phyloP scores from a whole-genome alignment of 805 yeast species.

The Isabelozyma gotoi region DNA sequence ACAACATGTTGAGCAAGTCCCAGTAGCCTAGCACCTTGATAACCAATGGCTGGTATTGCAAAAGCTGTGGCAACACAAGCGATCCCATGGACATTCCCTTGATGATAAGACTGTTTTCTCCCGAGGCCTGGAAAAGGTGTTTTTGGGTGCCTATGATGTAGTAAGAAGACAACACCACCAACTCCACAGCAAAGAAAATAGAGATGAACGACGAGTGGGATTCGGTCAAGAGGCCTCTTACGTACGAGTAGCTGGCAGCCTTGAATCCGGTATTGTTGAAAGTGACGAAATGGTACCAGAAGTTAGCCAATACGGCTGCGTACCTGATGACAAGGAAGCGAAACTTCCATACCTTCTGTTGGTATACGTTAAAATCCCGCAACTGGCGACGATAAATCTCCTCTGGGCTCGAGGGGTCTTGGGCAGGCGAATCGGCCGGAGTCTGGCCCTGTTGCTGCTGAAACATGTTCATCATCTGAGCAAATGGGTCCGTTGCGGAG shows the following conservation, averaged over 20 bases:
- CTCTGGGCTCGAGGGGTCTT: conserved; percentile 8
- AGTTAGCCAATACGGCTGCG: conserved; percentile 24
- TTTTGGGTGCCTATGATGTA: conserved; percentile 25
- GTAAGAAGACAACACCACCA: conserved; percentile 31
- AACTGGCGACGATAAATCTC: conserved; percentile 29
- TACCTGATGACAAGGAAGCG: conserved; percentile 31
- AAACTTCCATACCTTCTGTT: conserved; percentile 31
- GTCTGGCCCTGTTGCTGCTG: conserved; percentile 2
- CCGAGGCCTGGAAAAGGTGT: conserved; percentile 20
- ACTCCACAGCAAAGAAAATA: conserved; percentile 30
- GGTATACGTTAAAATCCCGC: conserved; percentile 27
- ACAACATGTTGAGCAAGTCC: conserved; percentile 33
- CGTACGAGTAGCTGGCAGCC: conserved; percentile 22
- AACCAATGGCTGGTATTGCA: conserved; percentile 26
- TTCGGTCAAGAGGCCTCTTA: conserved; percentile 19
- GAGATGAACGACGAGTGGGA: conserved; percentile 21
- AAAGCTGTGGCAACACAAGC: conserved; percentile 33
- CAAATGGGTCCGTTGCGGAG: conserved; percentile 23
- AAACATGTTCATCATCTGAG: conserved; percentile 35
- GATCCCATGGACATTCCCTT: conserved; percentile 31
- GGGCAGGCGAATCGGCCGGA: conserved; percentile 6
- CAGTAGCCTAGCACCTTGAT: conserved; percentile 31
- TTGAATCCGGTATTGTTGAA: conserved; percentile 18
- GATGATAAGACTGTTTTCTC: conserved; percentile 25
- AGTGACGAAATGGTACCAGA: conserved; percentile 32